phyloP scores from a whole-genome alignment of 1,284 basidiomycete species.

The Tausonia pullulans region DNA sequence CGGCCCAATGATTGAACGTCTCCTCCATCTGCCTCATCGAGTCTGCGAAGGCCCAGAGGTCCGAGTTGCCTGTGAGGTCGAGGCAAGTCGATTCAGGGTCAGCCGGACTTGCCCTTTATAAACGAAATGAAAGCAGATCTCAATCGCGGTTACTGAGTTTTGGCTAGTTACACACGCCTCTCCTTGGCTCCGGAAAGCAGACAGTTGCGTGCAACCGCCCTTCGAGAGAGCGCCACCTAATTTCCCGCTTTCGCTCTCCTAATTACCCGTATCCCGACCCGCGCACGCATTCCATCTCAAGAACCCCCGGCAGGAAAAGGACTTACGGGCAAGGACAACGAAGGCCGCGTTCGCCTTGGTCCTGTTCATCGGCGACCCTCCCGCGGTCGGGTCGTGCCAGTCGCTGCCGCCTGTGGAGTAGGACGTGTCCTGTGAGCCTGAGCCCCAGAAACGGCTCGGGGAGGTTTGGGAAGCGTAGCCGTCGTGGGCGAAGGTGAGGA shows the following conservation, averaged over 20 bases:
- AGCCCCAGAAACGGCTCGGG: neutral
- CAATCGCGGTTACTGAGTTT: too few relatives aligned
- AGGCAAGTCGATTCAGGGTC: too few relatives aligned
- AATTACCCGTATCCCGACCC: neutral
- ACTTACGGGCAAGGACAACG: constrained; percentile 48
- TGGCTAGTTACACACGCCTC: neutral
- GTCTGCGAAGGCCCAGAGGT: constrained; percentile 53
- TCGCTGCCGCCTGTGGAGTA: neutral
- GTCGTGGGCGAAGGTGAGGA: constrained; percentile 9
- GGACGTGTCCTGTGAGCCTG: neutral
- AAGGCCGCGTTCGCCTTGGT: constrained; percentile 69
- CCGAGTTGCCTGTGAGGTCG: constrained; percentile 57
- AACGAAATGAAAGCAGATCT: neutral
- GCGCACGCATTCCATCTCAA: neutral
- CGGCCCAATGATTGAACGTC: constrained; percentile 64
- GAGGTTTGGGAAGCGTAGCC: constrained; percentile 13
- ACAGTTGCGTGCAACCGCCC: neutral
- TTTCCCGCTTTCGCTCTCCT: neutral
- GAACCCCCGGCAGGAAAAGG: neutral
- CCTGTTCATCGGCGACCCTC: neutral
- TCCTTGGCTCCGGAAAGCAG: too few relatives aligned
- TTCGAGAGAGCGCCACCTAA: neutral
- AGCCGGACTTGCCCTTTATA: neutral
- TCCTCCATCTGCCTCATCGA: constrained; percentile 38
- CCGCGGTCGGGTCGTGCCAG: neutral